Conservation (phyloP, 192 early-diverging fungal species). For the Phycomyces nitens region DNA sequence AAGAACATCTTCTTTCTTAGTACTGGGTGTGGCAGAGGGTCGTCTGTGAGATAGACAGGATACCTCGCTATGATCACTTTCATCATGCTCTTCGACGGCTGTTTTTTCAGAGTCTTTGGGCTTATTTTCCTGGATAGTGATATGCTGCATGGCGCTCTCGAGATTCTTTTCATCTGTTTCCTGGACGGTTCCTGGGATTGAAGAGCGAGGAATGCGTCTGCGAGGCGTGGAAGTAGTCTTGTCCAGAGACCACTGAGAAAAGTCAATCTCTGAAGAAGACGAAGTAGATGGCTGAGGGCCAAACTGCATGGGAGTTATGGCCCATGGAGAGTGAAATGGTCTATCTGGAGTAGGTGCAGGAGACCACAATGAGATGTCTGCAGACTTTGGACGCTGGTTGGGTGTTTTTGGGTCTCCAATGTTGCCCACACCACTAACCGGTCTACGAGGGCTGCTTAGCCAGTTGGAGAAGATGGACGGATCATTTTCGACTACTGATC, state of each 20-base stretch:
- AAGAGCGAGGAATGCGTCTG: too few relatives aligned
- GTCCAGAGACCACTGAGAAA: too few relatives aligned
- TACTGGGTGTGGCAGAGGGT: background rate
- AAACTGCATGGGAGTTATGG: background rate
- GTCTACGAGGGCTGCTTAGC: background rate
- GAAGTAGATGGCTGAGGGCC: background rate
- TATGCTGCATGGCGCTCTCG: too few relatives aligned
- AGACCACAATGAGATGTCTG: slow-evolving; percentile 27
- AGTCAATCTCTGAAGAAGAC: too few relatives aligned
- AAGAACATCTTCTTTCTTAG: background rate
- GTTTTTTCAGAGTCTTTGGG: too few relatives aligned
- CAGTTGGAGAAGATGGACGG: background rate
- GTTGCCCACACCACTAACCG: slow-evolving; percentile 10
- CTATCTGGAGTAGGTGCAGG: background rate
- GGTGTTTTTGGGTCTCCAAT: slow-evolving; percentile 28
- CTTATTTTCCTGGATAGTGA: too few relatives aligned
- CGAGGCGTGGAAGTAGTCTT: too few relatives aligned
- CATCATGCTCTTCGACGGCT: too few relatives aligned
- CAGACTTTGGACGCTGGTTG: slow-evolving; percentile 19
- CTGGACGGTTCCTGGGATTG: too few relatives aligned
- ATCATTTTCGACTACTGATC: background rate
- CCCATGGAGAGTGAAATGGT: background rate
- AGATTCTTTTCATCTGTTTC: too few relatives aligned
- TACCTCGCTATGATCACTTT: background rate
- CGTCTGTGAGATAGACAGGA: background rate